These are phyloP conservation scores for Monosporozyma unispora DNA, from an alignment of 805 yeast genomes.

Conservation along the genomic window DNA sequence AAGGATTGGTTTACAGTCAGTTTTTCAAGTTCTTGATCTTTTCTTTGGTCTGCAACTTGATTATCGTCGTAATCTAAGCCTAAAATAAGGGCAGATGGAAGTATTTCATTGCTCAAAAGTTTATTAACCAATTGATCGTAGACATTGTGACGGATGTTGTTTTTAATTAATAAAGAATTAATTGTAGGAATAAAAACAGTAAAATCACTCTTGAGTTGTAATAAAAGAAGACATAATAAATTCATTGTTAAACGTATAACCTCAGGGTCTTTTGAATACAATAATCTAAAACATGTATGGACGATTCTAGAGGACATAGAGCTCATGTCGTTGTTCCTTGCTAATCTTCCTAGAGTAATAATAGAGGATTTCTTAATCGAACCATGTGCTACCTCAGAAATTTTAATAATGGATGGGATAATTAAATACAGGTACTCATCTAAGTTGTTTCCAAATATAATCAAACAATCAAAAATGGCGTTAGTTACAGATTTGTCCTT, in stretches of 20 bases:
- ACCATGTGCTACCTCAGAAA: constrained; percentile 59
- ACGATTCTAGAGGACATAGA: constrained; percentile 84
- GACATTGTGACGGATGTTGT: constrained; percentile 52
- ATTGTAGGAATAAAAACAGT: constrained; percentile 75
- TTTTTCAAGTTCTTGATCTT: constrained; percentile 37
- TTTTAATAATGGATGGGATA: constrained; percentile 66
- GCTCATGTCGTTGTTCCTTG: constrained; percentile 55
- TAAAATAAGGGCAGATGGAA: constrained; percentile 62
- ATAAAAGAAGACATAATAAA: constrained; percentile 59
- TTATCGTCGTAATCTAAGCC: constrained; percentile 31
- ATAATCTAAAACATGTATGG: constrained; percentile 68
- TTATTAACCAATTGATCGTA: constrained; percentile 74
- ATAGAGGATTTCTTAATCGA: constrained; percentile 61
- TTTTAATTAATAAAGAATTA: constrained; percentile 48
- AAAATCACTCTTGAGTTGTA: constrained; percentile 73
- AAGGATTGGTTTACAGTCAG: constrained; percentile 56
- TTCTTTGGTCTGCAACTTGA: constrained; percentile 25
- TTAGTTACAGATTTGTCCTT: constrained; percentile 49
- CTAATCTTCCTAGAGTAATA: constrained; percentile 66
- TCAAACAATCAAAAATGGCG: constrained; percentile 71
- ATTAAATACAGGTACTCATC: constrained; percentile 81
- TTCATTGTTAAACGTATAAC: constrained; percentile 56
- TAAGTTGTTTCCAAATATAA: constrained; percentile 71
- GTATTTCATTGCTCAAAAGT: constrained; percentile 67
- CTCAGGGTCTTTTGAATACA: constrained; percentile 42